Evolutionary conservation across 2,329 filamentous ascomycete species (phyloP).

Genomic region (Colletotrichum zoysiae): DNA sequence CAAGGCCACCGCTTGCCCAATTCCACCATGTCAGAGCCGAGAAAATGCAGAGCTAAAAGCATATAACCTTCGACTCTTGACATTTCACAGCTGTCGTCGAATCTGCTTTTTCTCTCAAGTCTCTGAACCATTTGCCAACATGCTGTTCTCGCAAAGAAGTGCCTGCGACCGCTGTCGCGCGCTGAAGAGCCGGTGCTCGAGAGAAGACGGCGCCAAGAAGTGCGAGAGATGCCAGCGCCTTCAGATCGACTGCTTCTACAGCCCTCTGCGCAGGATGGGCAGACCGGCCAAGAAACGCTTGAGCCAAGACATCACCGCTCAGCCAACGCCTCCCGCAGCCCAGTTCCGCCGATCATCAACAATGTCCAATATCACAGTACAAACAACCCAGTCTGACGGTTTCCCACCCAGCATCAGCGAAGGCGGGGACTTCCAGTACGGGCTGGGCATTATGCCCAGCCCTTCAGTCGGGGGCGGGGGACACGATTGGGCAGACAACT

Average conservation of each 20-base stretch:
- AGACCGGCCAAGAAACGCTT: slow-evolving; percentile 37
- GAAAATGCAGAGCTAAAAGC: background rate
- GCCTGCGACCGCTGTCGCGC: slow-evolving; percentile 41
- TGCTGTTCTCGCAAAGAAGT: slow-evolving; percentile 41
- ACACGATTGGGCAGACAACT: slow-evolving; percentile 20
- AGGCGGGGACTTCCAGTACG: slow-evolving; percentile 33
- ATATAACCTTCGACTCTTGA: slow-evolving; percentile 31
- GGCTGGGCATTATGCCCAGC: slow-evolving; percentile 20
- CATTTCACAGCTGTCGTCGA: background rate
- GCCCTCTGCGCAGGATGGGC: slow-evolving; percentile 36
- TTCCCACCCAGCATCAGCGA: slow-evolving; percentile 16
- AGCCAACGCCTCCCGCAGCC: background rate
- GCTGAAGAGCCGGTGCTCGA: slow-evolving; percentile 37
- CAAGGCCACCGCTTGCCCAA: slow-evolving; percentile 6
- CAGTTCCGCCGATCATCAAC: slow-evolving; percentile 29
- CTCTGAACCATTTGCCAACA: slow-evolving; percentile 12
- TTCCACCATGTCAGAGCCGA: slow-evolving; percentile 6
- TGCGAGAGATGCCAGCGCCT: slow-evolving; percentile 40
- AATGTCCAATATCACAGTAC: slow-evolving; percentile 27
- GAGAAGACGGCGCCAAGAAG: slow-evolving; percentile 31
- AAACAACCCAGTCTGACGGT: slow-evolving; percentile 17
- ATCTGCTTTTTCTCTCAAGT: slow-evolving; percentile 6
- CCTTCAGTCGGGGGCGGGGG: slow-evolving; percentile 17
- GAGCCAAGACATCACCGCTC: slow-evolving; percentile 16
- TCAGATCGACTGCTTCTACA: slow-evolving; percentile 38